These are phyloP conservation scores for Penicillium occitanis DNA, from an alignment of 2,329 filamentous ascomycete genomes.

Conservation along the genomic window DNA sequence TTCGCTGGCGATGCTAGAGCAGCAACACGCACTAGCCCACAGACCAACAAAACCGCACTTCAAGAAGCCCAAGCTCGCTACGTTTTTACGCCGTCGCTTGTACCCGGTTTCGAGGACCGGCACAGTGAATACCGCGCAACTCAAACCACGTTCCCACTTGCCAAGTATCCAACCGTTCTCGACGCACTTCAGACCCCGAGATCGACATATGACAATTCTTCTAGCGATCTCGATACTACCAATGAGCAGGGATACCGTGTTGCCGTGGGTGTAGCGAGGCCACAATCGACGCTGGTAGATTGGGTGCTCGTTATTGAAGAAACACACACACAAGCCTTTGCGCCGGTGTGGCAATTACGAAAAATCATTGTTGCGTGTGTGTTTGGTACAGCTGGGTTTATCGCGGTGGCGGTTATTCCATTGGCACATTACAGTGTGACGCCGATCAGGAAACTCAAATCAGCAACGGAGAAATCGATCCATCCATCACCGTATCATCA, in stretches of 20 bases:
- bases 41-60: slow-evolving; percentile 9
- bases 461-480: slow-evolving; percentile 72
- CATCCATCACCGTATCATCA: slow-evolving; percentile 51
- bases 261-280: slow-evolving; percentile 76
- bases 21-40: not conserved
- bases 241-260: slow-evolving; percentile 72
- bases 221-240: slow-evolving; percentile 63
- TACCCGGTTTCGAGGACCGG: slow-evolving; percentile 6
- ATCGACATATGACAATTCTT: slow-evolving; percentile 62
- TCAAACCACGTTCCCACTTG: slow-evolving; percentile 59
- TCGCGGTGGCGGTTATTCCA: slow-evolving; percentile 71
- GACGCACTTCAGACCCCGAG: slow-evolving; percentile 58
- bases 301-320: slow-evolving; percentile 85
- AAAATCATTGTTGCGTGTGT: slow-evolving; percentile 80
- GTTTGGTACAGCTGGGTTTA: slow-evolving; percentile 74
- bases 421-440: slow-evolving; percentile 78
- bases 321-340: slow-evolving; percentile 69
- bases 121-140: slow-evolving; percentile 23
- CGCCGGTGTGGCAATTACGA: slow-evolving; percentile 71
- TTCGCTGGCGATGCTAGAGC: not conserved
- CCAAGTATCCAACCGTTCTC: slow-evolving; percentile 62
- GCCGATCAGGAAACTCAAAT: slow-evolving; percentile 74
- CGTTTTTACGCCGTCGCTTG: slow-evolving; percentile 7
- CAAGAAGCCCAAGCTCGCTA: slow-evolving; percentile 13
- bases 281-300: slow-evolving; percentile 66